Evolutionary conservation across 2,329 filamentous ascomycete species (phyloP), one percentile per base, ranked within the genome.

Genomic region (Colletotrichum spaethianum): DNA sequence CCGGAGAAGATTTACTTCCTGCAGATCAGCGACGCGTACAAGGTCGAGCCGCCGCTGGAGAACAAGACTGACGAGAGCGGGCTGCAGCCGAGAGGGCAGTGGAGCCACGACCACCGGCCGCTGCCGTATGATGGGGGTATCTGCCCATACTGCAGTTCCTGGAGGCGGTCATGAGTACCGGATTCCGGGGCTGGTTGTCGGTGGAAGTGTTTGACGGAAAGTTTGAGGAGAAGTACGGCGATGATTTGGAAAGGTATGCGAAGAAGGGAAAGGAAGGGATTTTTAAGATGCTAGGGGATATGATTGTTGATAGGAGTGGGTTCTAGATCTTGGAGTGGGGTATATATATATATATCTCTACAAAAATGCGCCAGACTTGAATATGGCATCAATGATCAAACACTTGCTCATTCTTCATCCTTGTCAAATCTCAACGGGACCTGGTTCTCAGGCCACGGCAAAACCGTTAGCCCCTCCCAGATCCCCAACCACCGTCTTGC

Each of bases 11-110:
- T 95, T 48, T 95, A 89, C 78, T 82, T 95, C 0, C 79, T 95
- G 3, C 93, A 95, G 78, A 91, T 95, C 64, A 92, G 89, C 3
- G 93, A 96, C 78, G 93, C 91, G 0, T 95, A 94, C 78, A 90
- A 87, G 75, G 86, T 90, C 46, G 82, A 84, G 0, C 81, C 85
- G 4, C 90, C 92, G 0, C 78, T 95, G 6, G 80, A 85, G 28
- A 82, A 84, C 4, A 80, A 87, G 55, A 76, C 79, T 0, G 85
- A 89, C 42, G 82, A 87, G 31, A 80, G 83, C 7, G 91, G 90
- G 0, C 76, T 91, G 53, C 81, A 90, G 38, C 90, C 93, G 0
- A 83, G 91, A 42, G 91, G 87, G 0, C 83, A 87, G 40, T 95
- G 93, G 93, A 94, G 92, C 76, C 90, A 93, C 80, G 90, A 91